Conservation (phyloP, 208 protist species). For the Leishmania arabica region DNA sequence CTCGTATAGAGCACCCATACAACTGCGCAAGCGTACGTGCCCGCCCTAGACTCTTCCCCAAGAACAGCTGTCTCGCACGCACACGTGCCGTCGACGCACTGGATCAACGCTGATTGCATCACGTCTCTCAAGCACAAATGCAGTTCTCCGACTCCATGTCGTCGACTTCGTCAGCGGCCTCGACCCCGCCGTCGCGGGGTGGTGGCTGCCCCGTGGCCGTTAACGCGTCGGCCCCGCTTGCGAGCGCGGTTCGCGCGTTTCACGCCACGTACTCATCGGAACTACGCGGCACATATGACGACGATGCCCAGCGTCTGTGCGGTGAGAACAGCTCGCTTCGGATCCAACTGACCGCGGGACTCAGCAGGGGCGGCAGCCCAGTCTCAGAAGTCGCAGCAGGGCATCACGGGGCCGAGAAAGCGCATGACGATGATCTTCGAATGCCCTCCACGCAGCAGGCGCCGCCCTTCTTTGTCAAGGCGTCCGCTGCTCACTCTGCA, state of each 20-base stretch:
- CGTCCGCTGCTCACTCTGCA: neutral
- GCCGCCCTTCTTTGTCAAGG: conserved; percentile 24
- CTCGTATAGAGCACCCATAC: neutral
- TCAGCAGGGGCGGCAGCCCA: neutral
- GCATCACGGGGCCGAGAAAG: neutral
- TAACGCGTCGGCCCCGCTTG: neutral
- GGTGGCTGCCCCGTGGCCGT: neutral
- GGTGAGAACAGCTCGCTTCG: conserved; percentile 8
- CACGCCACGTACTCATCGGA: neutral
- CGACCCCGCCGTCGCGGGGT: neutral
- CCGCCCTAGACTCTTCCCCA: neutral
- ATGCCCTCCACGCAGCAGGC: conserved; percentile 8
- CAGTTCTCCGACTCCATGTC: conserved; percentile 8
- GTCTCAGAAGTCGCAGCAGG: neutral
- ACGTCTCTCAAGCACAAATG: neutral
- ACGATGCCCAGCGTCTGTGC: neutral
- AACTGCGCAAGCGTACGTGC: neutral
- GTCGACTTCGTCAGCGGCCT: conserved; percentile 1
- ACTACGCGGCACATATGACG: neutral
- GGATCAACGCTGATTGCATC: neutral
- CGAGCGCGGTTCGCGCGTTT: conserved; percentile 24
- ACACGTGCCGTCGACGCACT: neutral
- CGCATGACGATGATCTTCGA: neutral
- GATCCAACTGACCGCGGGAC: conserved; percentile 18
- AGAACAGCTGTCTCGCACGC: neutral